Evolutionary conservation across 371 early-diverging fungal species (phyloP), one percentile per base, ranked within the genome.

Genomic region (Mortierella sp.): DNA sequence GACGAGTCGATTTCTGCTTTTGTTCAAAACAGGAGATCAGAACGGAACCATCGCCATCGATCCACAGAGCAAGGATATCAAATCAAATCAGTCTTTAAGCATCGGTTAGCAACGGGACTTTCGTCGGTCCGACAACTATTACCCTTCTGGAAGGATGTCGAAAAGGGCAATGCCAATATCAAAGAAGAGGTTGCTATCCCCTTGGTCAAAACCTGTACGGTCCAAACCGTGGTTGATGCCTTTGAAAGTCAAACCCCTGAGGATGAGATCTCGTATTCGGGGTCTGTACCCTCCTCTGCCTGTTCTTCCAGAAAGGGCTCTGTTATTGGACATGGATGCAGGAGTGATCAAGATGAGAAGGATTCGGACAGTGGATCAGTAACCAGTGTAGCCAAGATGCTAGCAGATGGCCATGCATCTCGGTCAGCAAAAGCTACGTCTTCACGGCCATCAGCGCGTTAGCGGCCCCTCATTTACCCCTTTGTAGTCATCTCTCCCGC

Each of bases 81-180:
- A 28, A 63, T 76, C 55, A 77, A 77, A 58, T 68, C 77, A 4
- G 66, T 77, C 3, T 77, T 77, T 68, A 77, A 72, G 48, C 65
- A 64, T 50, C 68, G 68, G 14, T 25, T 77, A n/a, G 77, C 72
- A 3, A 55, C 65, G 9, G 72, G 77, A 7, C 63, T 77, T 4
- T 60, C 57, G 30, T 72, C 66, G 12, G 77, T 77, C 6, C 53
- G 77, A 15, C 65, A 77, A 29, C 61, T 77, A n/a, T 47, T 77
- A 18, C 72, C 72, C 9, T 77, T 72, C 45, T 77, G 77, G 77
- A 71, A 43, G 51, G 77, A 77, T 9, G 77, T 77, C 12, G 77
- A 77, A 18, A 44, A 55, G 21, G 77, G 77, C 1, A 53, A 77
- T 11, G 28, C 45, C 21, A 57, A 61, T n/a, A 61, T 65, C 58